Percentiles rank a stretch among this genome's conserved stretches.
Conservation (phyloP, 306 rosid genomes). For the Prunus mira region DNA sequence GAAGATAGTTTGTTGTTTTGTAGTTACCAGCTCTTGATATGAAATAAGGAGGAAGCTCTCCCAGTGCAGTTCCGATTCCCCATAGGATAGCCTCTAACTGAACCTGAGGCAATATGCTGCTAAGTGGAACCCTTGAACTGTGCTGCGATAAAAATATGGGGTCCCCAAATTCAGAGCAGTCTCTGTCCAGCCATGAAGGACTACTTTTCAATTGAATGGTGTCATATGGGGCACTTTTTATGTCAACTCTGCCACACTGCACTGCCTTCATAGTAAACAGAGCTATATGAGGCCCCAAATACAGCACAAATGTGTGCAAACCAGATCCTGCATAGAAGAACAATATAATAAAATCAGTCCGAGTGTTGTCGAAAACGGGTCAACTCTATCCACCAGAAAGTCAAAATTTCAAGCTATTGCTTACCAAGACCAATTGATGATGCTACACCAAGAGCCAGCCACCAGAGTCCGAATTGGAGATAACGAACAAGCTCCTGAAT, state of each 20-base stretch:
- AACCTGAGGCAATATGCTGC: constrained; percentile 27
- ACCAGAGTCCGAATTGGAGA: constrained; percentile 13
- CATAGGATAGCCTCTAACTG: constrained; percentile 46
- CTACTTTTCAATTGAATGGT: constrained; percentile 53
- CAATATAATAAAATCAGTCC: background rate
- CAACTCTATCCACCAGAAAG: background rate
- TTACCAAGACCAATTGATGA: constrained; percentile 22
- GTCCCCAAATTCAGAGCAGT: constrained; percentile 58
- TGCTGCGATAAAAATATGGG: constrained; percentile 38
- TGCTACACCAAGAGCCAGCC: constrained; percentile 21
- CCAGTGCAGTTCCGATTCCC: constrained; percentile 70
- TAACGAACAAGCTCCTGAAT: constrained; percentile 5
- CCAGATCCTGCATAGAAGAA: constrained; percentile 10
- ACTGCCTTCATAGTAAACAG: constrained; percentile 12
- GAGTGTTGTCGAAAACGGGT: background rate
- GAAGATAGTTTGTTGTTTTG: background rate
- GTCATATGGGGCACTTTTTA: constrained; percentile 67
- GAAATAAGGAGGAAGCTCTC: constrained; percentile 79
- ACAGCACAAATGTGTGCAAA: constrained; percentile 20
- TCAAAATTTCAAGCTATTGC: background rate
- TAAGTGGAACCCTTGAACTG: constrained; percentile 54
- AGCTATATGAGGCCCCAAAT: constrained; percentile 25
- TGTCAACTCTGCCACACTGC: constrained; percentile 23
- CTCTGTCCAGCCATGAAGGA: constrained; percentile 68
- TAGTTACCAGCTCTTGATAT: constrained; percentile 73